Base-by-base conservation (phyloP, 2,329 filamentous ascomycete genomes). In the Pseudogymnoascus sp. region DNA sequence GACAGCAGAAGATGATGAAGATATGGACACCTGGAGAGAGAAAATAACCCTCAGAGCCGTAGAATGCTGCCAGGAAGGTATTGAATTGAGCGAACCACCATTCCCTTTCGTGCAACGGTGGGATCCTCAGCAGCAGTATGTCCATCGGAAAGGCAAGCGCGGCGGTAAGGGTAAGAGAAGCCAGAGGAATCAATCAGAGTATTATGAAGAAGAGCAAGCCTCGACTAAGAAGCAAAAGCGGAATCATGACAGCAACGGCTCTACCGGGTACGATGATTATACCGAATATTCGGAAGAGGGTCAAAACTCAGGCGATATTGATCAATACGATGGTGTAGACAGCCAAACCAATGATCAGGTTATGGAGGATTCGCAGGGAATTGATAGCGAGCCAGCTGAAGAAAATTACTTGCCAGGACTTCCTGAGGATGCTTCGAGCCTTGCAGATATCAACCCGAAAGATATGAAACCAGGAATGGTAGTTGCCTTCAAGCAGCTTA, bases 61-160 rank as follows among this genome's bases (percentile, higher is more conserved):
- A 0, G 93, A 97, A 73, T 97, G 92, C 74, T 84, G 86, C 65
- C 81, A 89, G n/a, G 82, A 89, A 30, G 82, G 80, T 4, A 76
- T 91, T 39, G 77, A 82, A 33, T 78, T 96, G 52, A 89, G 83
- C 61, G 82, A 90, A 35, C 92, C 93, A 0, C 90, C 92, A 0
- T 97, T 95, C 70, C 92, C 92, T 0, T 97, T 97, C 73, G 80
- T 89, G 14, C 92, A 97, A 73, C 84, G 90, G 55, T 97, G 92
- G 93, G 91, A 96, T 73, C 82, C 84, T 3, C 87, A 91, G 64
- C 89, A 92, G 69, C 81, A 83, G 72, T 66, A 69, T 35, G 66
- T 65, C 14, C 76, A 77, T 66, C 77, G 78, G 67, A 75, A 74
- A 45, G 74, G 72, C 39, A 76, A 77, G 58, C 72, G 75, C 28